Conservation (phyloP, 73 alveolate species). For the Halteria grandinella region DNA sequence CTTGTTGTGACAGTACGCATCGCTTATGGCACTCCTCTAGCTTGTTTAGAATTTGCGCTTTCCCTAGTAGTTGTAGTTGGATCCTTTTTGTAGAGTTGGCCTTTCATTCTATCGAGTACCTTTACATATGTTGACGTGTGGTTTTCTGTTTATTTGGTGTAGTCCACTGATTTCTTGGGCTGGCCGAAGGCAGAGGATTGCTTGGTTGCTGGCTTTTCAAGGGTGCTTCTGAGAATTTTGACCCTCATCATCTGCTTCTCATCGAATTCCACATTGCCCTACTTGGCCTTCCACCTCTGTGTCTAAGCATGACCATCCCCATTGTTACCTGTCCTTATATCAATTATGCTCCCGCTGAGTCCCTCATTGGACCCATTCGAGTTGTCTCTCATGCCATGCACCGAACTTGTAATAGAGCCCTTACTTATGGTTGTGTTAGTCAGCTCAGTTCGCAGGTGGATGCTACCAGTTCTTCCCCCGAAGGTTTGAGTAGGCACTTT, state of each 20-base stretch:
- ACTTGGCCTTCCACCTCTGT: not conserved
- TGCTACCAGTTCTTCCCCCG: too few relatives aligned
- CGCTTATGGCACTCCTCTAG: too few relatives aligned
- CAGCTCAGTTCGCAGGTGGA: too few relatives aligned
- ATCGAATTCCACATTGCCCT: not conserved
- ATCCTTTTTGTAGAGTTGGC: slow-evolving; percentile 10
- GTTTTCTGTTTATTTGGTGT: not conserved
- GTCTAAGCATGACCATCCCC: not conserved
- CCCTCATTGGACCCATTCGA: too few relatives aligned
- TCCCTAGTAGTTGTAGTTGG: not conserved
- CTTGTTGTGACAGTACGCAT: too few relatives aligned
- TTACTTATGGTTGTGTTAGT: too few relatives aligned
- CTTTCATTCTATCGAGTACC: slow-evolving; percentile 45
- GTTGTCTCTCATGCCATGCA: too few relatives aligned
- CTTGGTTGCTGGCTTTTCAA: not conserved
- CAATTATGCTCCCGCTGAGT: too few relatives aligned
- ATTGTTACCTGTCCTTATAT: too few relatives aligned
- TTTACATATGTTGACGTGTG: slow-evolving; percentile 31
- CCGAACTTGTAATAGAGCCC: too few relatives aligned
- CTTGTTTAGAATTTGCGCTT: too few relatives aligned
- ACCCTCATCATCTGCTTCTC: not conserved
- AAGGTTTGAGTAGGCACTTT: too few relatives aligned
- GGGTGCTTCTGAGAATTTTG: not conserved
- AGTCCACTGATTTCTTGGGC: not conserved
- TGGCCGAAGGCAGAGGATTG: not conserved